Percentiles rank a stretch among this genome's conserved stretches.
Conservation (phyloP, 345 rosid species). For the Syzygium oleosum region DNA sequence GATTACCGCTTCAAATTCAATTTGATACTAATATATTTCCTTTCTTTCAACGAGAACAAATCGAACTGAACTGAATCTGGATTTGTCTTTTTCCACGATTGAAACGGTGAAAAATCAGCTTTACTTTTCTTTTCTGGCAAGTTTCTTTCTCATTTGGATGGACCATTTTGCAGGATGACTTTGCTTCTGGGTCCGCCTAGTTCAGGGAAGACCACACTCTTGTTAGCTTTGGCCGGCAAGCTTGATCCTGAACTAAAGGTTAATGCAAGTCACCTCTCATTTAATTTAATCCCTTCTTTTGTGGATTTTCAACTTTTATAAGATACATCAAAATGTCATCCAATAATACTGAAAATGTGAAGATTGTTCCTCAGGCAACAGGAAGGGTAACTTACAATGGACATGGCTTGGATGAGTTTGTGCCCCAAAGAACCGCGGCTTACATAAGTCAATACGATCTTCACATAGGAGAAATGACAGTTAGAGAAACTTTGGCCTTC, state of each 20-base stretch:
- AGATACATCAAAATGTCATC: not conserved
- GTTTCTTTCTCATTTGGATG: not conserved
- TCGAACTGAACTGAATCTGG: not conserved
- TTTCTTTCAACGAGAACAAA: not conserved
- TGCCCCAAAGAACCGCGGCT: constrained; percentile 27
- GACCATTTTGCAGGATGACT: constrained; percentile 8
- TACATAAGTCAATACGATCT: constrained; percentile 36
- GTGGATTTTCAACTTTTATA: too few relatives aligned
- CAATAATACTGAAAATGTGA: not conserved
- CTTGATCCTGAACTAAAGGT: constrained; percentile 13
- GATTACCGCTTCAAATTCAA: not conserved
- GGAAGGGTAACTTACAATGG: constrained; percentile 36
- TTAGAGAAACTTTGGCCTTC: constrained; percentile 45
- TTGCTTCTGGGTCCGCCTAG: constrained; percentile 78
- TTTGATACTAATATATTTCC: not conserved
- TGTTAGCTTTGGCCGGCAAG: constrained; percentile 33
- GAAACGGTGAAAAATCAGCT: not conserved
- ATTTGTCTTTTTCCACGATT: not conserved
- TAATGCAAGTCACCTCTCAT: not conserved
- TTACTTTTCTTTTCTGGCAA: not conserved
- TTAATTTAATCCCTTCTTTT: not conserved
- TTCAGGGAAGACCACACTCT: constrained; percentile 72
- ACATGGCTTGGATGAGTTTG: constrained; percentile 23
- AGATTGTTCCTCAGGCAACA: constrained; percentile 6
- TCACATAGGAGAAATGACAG: constrained; percentile 35